These are phyloP conservation scores for Leishmania lainsoni DNA, from an alignment of 208 protist genomes.

Conservation along the genomic window DNA sequence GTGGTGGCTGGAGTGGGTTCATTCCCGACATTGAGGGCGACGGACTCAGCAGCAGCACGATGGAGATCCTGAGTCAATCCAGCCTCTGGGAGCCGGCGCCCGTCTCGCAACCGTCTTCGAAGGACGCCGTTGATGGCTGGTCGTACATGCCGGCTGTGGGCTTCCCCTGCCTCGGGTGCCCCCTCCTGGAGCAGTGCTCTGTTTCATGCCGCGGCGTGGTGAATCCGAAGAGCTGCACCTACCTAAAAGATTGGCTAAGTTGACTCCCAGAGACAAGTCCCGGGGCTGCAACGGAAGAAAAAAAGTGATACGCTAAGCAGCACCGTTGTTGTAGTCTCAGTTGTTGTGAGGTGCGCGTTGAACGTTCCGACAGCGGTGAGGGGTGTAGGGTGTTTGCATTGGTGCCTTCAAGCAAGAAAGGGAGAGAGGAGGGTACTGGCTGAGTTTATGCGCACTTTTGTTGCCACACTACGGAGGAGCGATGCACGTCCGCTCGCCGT, in stretches of 20 bases:
- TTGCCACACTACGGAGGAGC: neutral
- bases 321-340: neutral
- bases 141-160: conserved; percentile 76
- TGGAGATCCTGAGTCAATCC: conserved; percentile 12
- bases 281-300: too few relatives aligned
- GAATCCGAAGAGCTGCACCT: conserved; percentile 58
- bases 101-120: conserved; percentile 32
- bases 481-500: neutral
- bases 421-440: neutral
- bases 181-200: conserved; percentile 65
- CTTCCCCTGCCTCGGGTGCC: conserved; percentile 79
- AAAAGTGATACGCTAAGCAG: neutral
- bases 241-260: conserved; percentile 68
- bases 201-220: conserved; percentile 42
- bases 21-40: conserved; percentile 17
- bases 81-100: conserved; percentile 33
- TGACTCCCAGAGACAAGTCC: conserved; percentile 4
- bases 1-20: neutral
- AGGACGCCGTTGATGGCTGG: conserved; percentile 42
- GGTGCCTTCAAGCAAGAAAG: neutral
- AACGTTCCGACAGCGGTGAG: neutral
- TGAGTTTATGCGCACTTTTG: neutral
- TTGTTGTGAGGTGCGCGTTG: neutral
- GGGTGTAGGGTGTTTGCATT: neutral
- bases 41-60: conserved; percentile 2